phyloP scores from a whole-genome alignment of 2,329 filamentous ascomycete genomes.

The Lasiodiplodia sp. region DNA sequence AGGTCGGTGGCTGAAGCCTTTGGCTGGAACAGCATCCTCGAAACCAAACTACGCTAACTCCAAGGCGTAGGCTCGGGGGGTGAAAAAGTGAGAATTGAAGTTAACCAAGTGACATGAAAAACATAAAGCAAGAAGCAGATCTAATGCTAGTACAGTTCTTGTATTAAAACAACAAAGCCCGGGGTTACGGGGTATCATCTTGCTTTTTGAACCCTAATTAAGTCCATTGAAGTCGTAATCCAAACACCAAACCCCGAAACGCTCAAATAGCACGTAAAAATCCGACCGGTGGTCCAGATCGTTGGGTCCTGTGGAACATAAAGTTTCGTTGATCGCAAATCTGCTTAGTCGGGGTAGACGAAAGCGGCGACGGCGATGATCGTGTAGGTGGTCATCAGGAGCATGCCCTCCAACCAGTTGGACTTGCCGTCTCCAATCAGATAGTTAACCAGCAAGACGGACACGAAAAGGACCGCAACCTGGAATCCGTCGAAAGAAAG shows the following conservation, averaged over 20 bases:
- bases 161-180: constrained; percentile 18
- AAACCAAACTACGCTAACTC: neutral
- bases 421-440: constrained; percentile 68
- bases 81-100: neutral
- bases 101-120: neutral
- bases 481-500: constrained; percentile 89
- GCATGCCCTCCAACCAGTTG: constrained; percentile 66
- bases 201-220: constrained; percentile 15
- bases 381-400: constrained; percentile 66
- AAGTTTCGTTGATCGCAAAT: constrained; percentile 4
- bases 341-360: constrained; percentile 51
- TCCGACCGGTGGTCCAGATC: neutral
- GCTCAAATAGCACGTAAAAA: constrained; percentile 15
- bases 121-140: constrained; percentile 1
- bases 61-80: neutral
- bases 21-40: neutral
- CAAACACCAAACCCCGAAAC: constrained; percentile 21
- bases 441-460: constrained; percentile 66
- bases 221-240: constrained; percentile 9
- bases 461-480: constrained; percentile 68
- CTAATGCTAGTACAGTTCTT: constrained; percentile 12
- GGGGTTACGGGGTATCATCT: constrained; percentile 6
- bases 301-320: neutral
- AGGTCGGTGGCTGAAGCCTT: neutral
- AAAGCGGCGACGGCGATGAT: constrained; percentile 68